Evolutionary conservation across 2,329 filamentous ascomycete genomes (phyloP).

Genomic region (Cucurbitaria berberidis): DNA sequence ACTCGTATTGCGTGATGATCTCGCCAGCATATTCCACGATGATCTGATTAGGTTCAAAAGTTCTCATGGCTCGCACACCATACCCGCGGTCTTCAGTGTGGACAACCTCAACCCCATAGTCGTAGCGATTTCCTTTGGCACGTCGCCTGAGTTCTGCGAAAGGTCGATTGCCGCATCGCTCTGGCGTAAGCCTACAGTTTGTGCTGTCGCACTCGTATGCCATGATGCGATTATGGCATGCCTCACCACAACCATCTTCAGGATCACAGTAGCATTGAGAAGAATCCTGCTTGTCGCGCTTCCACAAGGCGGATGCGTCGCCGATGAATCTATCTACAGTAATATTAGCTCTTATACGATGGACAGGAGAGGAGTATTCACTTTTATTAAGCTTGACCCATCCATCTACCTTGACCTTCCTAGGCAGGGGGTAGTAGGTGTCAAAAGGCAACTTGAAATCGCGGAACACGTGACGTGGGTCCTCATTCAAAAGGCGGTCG

Average conservation of each 20-base stretch:
- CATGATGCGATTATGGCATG: constrained; percentile 95
- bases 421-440: constrained; percentile 84
- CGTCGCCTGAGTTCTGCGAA: constrained; percentile 82
- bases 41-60: constrained; percentile 87
- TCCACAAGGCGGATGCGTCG: constrained; percentile 80
- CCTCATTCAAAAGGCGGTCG: constrained; percentile 71
- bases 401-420: constrained; percentile 88
- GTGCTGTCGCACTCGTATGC: constrained; percentile 92
- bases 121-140: constrained; percentile 75
- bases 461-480: constrained; percentile 54
- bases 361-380: constrained; percentile 54
- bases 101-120: constrained; percentile 92
- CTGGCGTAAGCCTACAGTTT: constrained; percentile 82
- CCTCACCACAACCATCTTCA: constrained; percentile 82
- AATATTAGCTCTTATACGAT: constrained; percentile 19
- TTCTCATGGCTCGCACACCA: constrained; percentile 88
- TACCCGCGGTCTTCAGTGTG: constrained; percentile 89
- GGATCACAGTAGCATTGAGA: constrained; percentile 63
- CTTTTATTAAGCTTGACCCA: constrained; percentile 93
- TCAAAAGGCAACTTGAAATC: constrained; percentile 92
- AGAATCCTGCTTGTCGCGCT: constrained; percentile 76
- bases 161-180: constrained; percentile 80
- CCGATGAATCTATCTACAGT: constrained; percentile 83
- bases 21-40: constrained; percentile 99
- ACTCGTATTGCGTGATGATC: constrained; percentile 94